Evolutionary conservation across 768 basidiomycete genomes (phyloP).

Genomic region (Solioccasus polychromus): DNA sequence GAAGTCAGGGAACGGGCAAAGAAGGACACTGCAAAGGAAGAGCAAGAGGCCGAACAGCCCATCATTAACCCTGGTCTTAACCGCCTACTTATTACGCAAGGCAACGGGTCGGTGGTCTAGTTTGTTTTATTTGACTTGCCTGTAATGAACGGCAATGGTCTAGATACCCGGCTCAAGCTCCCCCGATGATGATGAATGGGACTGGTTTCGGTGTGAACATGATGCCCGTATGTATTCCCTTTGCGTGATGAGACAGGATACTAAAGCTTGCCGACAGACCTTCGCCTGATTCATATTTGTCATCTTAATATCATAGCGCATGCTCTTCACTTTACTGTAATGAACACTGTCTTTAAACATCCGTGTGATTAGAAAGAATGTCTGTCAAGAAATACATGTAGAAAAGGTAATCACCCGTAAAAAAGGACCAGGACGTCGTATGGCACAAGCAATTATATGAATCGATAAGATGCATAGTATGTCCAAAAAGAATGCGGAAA

Average conservation of each 20-base stretch:
- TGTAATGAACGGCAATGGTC: slow-evolving; percentile 7
- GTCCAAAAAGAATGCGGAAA: slow-evolving; percentile 2
- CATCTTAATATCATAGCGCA: slow-evolving; percentile 30
- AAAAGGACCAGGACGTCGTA: not conserved
- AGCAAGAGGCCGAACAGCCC: slow-evolving; percentile 79
- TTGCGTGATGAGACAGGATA: not conserved
- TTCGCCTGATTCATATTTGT: slow-evolving; percentile 42
- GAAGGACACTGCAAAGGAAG: slow-evolving; percentile 86
- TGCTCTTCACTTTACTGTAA: slow-evolving; percentile 25
- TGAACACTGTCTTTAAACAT: slow-evolving; percentile 11
- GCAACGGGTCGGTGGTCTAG: slow-evolving; percentile 46
- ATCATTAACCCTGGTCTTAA: slow-evolving; percentile 83
- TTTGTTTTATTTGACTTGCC: not conserved
- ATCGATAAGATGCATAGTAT: slow-evolving; percentile 18
- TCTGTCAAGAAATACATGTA: slow-evolving; percentile 14
- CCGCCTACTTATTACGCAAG: slow-evolving; percentile 69
- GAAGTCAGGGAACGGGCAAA: slow-evolving; percentile 84
- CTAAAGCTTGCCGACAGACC: slow-evolving; percentile 33
- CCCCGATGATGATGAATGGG: slow-evolving; percentile 55
- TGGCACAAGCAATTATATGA: slow-evolving; percentile 19
- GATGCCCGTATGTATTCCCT: slow-evolving; percentile 50
- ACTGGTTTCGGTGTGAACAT: slow-evolving; percentile 46
- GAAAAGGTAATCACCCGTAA: not conserved
- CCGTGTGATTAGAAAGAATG: not conserved
- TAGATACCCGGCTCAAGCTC: slow-evolving; percentile 64